Percentiles rank a stretch among this genome's conserved stretches.
Conservation (phyloP, 768 basidiomycete species). For the Lactarius akahatsu region DNA sequence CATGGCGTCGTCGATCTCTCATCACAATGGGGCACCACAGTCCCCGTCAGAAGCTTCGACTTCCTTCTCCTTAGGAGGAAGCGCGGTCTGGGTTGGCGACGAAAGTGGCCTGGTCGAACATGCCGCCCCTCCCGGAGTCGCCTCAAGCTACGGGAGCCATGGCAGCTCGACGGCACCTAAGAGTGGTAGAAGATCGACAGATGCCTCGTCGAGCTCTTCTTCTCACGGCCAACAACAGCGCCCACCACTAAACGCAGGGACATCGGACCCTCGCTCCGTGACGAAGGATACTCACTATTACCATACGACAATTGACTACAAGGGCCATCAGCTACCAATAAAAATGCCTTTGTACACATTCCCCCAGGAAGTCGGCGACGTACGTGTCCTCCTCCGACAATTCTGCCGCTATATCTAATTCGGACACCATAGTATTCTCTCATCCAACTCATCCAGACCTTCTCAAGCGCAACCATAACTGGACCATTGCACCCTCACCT, state of each 20-base stretch:
- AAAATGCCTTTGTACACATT: slow-evolving; percentile 88
- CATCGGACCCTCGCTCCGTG: slow-evolving; percentile 45
- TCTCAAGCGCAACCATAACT: slow-evolving; percentile 61
- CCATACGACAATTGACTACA: slow-evolving; percentile 81
- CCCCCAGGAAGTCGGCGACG: slow-evolving; percentile 95
- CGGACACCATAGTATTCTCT: slow-evolving; percentile 71
- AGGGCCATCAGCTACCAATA: slow-evolving; percentile 82
- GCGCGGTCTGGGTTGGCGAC: slow-evolving; percentile 82
- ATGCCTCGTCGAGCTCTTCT: slow-evolving; percentile 72
- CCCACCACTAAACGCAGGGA: slow-evolving; percentile 37
- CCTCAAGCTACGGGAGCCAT: slow-evolving; percentile 42
- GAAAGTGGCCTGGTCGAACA: slow-evolving; percentile 55
- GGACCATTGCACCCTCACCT: slow-evolving; percentile 89
- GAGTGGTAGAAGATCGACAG: slow-evolving; percentile 63
- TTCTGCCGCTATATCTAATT: not conserved
- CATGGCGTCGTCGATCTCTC: slow-evolving; percentile 19
- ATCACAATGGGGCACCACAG: slow-evolving; percentile 40
- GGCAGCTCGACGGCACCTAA: slow-evolving; percentile 47
- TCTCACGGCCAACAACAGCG: slow-evolving; percentile 46
- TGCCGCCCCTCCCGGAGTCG: slow-evolving; percentile 32
- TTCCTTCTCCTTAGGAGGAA: slow-evolving; percentile 76
- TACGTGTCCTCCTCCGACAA: slow-evolving; percentile 42
- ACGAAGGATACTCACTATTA: slow-evolving; percentile 93
- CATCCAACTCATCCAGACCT: slow-evolving; percentile 85
- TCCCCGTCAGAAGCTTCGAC: slow-evolving; percentile 70